Conservation (phyloP, 192 early-diverging fungal genomes). For the Coemansia erecta region DNA sequence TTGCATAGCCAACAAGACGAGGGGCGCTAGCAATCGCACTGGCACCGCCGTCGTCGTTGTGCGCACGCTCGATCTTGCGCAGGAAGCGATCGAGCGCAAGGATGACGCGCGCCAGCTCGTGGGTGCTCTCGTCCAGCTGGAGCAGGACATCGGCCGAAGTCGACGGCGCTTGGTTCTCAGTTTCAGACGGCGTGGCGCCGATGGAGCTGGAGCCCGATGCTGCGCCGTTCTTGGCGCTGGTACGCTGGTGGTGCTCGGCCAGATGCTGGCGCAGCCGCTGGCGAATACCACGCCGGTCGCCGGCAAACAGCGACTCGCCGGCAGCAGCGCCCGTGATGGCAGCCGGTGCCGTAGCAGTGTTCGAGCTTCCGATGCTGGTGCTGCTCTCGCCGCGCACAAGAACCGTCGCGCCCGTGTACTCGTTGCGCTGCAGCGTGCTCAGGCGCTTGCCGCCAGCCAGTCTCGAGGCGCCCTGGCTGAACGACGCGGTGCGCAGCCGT, state of each 20-base stretch:
- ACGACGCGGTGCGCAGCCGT: constrained; percentile 24
- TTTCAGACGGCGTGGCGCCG: constrained; percentile 6
- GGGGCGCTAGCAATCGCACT: constrained; percentile 6
- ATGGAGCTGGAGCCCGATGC: not conserved
- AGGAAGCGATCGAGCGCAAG: constrained; percentile 49
- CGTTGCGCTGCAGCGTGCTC: constrained; percentile 51
- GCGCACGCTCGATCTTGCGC: constrained; percentile 45
- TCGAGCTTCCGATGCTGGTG: constrained; percentile 1
- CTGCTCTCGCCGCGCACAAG: constrained; percentile 35
- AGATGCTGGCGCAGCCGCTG: constrained; percentile 54
- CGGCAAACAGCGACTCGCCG: constrained; percentile 47
- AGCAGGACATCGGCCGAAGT: constrained; percentile 35
- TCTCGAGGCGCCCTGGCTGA: constrained; percentile 5
- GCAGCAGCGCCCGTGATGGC: constrained; percentile 5
- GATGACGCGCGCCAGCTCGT: constrained; percentile 51
- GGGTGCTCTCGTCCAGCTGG: constrained; percentile 52
- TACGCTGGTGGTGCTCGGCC: constrained; percentile 52
- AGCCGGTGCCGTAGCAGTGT: not conserved
- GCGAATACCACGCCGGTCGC: constrained; percentile 46
- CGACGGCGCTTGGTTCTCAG: not conserved
- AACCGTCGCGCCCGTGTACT: constrained; percentile 49
- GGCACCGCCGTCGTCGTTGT: constrained; percentile 7
- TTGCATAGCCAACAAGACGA: constrained; percentile 47
- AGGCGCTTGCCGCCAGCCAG: constrained; percentile 16
- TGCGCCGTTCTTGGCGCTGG: constrained; percentile 13